phyloP scores from a whole-genome alignment of 1,284 basidiomycete species.

The Papiliotrema flavescens region DNA sequence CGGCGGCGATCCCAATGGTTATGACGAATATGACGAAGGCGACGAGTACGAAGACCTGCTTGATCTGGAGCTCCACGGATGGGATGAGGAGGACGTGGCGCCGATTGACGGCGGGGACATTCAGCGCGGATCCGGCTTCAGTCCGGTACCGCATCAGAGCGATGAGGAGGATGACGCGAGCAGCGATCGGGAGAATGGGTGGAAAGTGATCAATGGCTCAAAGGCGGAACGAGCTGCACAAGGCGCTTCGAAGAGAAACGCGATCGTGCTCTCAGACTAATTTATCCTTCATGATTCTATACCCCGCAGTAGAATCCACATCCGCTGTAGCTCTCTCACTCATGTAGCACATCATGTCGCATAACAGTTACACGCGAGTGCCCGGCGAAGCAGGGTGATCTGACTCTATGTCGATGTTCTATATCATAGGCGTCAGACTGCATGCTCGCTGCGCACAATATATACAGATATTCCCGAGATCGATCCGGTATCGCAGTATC shows the following conservation, averaged over 20 bases:
- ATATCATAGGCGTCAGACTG: no score
- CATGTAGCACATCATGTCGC: no score
- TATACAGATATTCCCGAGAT: no score
- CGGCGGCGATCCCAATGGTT: neutral
- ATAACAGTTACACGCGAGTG: no score
- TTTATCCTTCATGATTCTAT: no score
- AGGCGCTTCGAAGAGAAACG: neutral
- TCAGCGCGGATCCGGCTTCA: neutral
- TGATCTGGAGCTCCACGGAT: neutral
- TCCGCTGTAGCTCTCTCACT: no score
- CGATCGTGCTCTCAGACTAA: no score
- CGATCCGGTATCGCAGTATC: no score
- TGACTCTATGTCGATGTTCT: no score
- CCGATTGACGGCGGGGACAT: neutral
- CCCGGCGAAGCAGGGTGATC: no score
- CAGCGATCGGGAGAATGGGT: constrained; percentile 1
- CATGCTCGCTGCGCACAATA: no score
- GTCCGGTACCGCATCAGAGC: neutral
- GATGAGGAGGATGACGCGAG: neutral
- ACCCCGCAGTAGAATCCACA: no score
- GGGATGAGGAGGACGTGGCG: neutral
- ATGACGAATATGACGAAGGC: neutral
- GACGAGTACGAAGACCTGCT: neutral
- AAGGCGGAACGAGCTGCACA: neutral
- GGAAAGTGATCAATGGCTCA: neutral